Evolutionary conservation across 345 rosid genomes (phyloP), one percentile per base, ranked within the genome.

Genomic region (Eucalyptus curtisii): DNA sequence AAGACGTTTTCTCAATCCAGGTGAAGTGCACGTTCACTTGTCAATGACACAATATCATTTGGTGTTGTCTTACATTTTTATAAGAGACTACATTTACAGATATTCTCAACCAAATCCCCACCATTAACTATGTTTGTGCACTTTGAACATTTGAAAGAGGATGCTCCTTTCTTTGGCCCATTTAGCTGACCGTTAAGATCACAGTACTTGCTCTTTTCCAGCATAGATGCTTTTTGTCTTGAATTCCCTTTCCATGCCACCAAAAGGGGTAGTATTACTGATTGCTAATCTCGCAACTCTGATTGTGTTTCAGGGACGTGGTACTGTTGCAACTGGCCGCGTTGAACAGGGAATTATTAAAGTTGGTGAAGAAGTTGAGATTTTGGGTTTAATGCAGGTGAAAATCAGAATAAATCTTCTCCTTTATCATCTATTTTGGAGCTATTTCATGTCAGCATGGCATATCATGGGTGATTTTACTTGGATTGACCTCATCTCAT

Each of bases 1-100:
- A 98, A 93, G 99, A 97, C 90, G 99, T 98, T 91, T 98, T 98
- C 95, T 96, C 99, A 80, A 98, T 98, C 92, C 99, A 98, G 94
- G 99, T 68, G 76, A 68, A 44, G 25, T 5, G 45, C 55, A 47
- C 27, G 37, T 86, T 52, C 64, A 13, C 64, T 86, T 49, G 27
- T 37, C 44, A 86, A 30, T 10, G 4, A 53, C 48, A 59, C 3
- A 5, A 52, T 53, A 53, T 37, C 47, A 53, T 59, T 53, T 57
- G 87, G 13, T 59, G 57, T n/a, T 49, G 24, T 22, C 33, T 52
- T 49, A 16, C 66, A 50, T 53, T 76, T 50, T 55, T n/a, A 86
- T 86, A 4, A 76, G 82, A 76, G 47, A 40, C 47, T 40, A 5
- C 30, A 4, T 17, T 71, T 33, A 40, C 30, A 10, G 42, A 76